Percentiles rank a stretch among this genome's conserved stretches.
phyloP scores from a whole-genome alignment of 805 yeast genomes.

The Saccharomycopsis sp. region DNA sequence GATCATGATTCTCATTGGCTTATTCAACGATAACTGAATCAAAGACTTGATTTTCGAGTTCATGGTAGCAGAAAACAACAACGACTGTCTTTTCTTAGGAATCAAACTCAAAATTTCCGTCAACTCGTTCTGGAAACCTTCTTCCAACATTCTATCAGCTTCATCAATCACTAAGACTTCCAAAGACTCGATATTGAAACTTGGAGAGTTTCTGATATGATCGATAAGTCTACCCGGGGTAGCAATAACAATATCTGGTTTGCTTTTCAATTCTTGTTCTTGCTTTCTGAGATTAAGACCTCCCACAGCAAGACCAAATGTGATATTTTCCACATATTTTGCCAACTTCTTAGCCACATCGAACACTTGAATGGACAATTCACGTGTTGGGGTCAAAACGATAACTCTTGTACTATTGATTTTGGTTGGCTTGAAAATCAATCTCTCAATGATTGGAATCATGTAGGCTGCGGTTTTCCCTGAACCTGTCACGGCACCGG shows the following conservation, averaged over 20 bases:
- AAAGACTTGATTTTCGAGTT: slow-evolving; percentile 84
- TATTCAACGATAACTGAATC: slow-evolving; percentile 78
- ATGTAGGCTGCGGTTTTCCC: slow-evolving; percentile 99
- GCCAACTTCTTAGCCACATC: slow-evolving; percentile 89
- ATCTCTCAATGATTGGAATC: slow-evolving; percentile 91
- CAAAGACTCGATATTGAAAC: slow-evolving; percentile 82
- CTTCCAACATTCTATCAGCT: slow-evolving; percentile 99
- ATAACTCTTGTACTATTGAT: slow-evolving; percentile 85
- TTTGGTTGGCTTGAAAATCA: slow-evolving; percentile 81
- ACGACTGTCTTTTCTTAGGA: slow-evolving; percentile 88
- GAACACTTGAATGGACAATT: slow-evolving; percentile 89
- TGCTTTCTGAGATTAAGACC: slow-evolving; percentile 93
- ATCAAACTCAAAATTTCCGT: slow-evolving; percentile 81
- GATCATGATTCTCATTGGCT: slow-evolving; percentile 92
- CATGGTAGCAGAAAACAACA: slow-evolving; percentile 97
- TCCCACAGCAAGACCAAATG: slow-evolving; percentile 97
- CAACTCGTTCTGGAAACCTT: slow-evolving; percentile 94
- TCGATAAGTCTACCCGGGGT: slow-evolving; percentile 99
- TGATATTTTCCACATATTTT: slow-evolving; percentile 62
- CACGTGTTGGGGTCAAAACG: slow-evolving; percentile 94
- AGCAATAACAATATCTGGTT: slow-evolving; percentile 96
- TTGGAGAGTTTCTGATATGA: slow-evolving; percentile 91
- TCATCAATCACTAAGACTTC: slow-evolving; percentile 94
- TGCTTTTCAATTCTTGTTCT: slow-evolving; percentile 83
- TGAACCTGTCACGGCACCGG: slow-evolving; percentile 99